Conservation (phyloP, 164 flowering plant species). For the Warburgia ugandensis region DNA sequence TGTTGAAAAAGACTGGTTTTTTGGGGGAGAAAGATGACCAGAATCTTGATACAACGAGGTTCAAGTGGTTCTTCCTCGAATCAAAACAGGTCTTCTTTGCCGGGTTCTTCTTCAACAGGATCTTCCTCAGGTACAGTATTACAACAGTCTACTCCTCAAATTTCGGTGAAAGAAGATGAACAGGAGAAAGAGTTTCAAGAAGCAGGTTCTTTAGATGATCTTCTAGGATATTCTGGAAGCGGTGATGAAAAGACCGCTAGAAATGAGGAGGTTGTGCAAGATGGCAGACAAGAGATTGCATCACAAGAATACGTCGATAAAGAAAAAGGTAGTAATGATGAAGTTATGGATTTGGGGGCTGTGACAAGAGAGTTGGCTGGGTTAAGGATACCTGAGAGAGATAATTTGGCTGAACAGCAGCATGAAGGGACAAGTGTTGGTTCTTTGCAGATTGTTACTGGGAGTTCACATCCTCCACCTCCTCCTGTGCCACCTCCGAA, state of each 20-base stretch:
- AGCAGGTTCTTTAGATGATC: constrained; percentile 27
- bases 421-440: constrained; percentile 32
- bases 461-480: constrained; percentile 70
- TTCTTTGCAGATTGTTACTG: constrained; percentile 21
- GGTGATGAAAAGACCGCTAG: constrained; percentile 32
- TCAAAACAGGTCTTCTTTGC: constrained; percentile 40
- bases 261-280: no score
- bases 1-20: constrained; percentile 6
- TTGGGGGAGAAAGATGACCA: constrained; percentile 47
- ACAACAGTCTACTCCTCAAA: constrained; percentile 13
- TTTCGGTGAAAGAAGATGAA: constrained; percentile 65
- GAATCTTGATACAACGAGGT: constrained; percentile 86
- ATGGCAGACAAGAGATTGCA: constrained; percentile 16
- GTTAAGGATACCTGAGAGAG: constrained; percentile 32
- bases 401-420: constrained; percentile 25
- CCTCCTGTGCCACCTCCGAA: constrained; percentile 94
- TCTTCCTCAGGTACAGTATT: constrained; percentile 32
- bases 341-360: constrained; percentile 23
- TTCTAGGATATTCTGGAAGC: constrained; percentile 25
- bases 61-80: constrained; percentile 62
- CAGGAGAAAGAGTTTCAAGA: constrained; percentile 41
- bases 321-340: constrained; percentile 31
- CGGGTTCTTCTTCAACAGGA: constrained; percentile 40
- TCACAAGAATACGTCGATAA: constrained; percentile 24
- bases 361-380: constrained; percentile 31